phyloP scores from a whole-genome alignment of 2,329 filamentous ascomycete species.

The Fusarium torulosum region DNA sequence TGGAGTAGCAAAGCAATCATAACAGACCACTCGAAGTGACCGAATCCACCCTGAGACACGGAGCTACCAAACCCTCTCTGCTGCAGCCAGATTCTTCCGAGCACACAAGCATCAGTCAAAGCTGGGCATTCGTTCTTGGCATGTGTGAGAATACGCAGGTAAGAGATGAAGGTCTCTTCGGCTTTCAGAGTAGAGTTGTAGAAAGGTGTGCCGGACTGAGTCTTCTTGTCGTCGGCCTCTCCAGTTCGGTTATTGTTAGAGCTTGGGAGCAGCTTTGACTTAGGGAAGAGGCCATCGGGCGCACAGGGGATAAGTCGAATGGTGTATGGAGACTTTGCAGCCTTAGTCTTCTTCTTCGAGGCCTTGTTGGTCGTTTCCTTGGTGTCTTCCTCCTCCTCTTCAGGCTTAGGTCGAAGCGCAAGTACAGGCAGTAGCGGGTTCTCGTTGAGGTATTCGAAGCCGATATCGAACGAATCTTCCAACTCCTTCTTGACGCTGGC shows the following conservation, averaged over 20 bases:
- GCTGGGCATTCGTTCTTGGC: conserved; percentile 76
- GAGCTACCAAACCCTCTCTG: conserved; percentile 83
- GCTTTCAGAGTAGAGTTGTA: conserved; percentile 90
- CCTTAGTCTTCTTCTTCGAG: conserved; percentile 45
- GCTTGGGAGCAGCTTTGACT: conserved; percentile 76
- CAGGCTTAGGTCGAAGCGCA: conserved; percentile 55
- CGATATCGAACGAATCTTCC: conserved; percentile 65
- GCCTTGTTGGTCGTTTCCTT: conserved; percentile 34
- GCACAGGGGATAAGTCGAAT: conserved; percentile 85
- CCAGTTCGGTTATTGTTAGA: conserved; percentile 77
- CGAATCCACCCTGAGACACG: conserved; percentile 85
- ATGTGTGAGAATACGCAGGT: conserved; percentile 81
- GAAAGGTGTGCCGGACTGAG: conserved; percentile 74
- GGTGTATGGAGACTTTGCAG: conserved; percentile 59
- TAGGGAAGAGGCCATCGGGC: conserved; percentile 76
- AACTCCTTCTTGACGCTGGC: conserved; percentile 73
- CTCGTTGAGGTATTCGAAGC: conserved; percentile 76
- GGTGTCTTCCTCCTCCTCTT: conserved; percentile 31
- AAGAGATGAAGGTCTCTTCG: conserved; percentile 78
- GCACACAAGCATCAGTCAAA: conserved; percentile 85
- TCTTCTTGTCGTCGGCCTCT: conserved; percentile 58
- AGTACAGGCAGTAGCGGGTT: conserved; percentile 82
- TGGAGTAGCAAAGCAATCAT: conserved; percentile 84
- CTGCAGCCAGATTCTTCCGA: conserved; percentile 89
- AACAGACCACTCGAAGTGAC: conserved; percentile 91